These are phyloP conservation scores for Boletus rufocinnamomeus DNA, from an alignment of 768 basidiomycete genomes.

Conservation along the genomic window DNA sequence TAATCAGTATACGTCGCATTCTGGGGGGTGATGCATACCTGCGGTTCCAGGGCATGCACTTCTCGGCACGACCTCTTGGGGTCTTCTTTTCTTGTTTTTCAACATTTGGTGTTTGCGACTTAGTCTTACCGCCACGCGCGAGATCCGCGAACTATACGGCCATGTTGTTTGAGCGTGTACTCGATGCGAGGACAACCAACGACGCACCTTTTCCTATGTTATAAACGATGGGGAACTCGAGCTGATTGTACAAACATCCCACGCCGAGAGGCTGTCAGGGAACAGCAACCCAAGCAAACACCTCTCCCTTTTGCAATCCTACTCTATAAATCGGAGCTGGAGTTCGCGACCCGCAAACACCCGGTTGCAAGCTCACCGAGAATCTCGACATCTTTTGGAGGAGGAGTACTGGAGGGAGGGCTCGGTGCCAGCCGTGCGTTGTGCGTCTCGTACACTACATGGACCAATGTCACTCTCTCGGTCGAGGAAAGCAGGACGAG, in stretches of 20 bases:
- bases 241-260: background rate
- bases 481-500: background rate
- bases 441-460: background rate
- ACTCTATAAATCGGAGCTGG: constrained; percentile 38
- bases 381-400: constrained; percentile 54
- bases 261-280: background rate
- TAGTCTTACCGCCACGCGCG: constrained; percentile 99
- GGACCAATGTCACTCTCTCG: background rate
- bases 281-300: constrained; percentile 42
- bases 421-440: constrained; percentile 29
- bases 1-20: no score
- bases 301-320: constrained; percentile 42
- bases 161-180: background rate
- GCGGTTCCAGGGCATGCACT: constrained; percentile 92
- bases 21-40: no score
- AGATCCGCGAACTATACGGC: constrained; percentile 88
- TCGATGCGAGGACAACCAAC: constrained; percentile 8
- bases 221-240: constrained; percentile 48
- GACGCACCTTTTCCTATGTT: constrained; percentile 71
- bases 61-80: constrained; percentile 97
- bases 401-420: constrained; percentile 56
- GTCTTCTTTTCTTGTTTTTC: constrained; percentile 97
- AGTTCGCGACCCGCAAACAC: constrained; percentile 60
- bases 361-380: constrained; percentile 74
- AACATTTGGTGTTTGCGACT: constrained; percentile 96